A percentile compares a stretch with the other conserved stretches of the same genome.
phyloP scores from a whole-genome alignment of 2,329 filamentous ascomycete genomes.

The Colletotrichum orbiculare region DNA sequence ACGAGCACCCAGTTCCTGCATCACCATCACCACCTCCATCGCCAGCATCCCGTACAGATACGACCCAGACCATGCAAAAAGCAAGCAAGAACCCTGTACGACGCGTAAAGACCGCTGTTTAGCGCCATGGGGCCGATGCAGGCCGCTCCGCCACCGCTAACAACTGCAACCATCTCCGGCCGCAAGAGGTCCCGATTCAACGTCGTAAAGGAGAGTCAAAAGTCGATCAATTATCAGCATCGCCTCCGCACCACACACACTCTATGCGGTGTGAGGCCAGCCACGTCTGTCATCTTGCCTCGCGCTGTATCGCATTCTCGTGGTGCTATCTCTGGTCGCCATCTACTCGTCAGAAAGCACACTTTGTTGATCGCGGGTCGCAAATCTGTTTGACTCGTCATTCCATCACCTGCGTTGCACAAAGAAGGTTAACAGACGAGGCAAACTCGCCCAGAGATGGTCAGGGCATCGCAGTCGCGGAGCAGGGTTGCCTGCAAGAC shows the following conservation, averaged over 20 bases:
- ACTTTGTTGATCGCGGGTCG: too few species aligned
- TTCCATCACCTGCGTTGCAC: too few species aligned
- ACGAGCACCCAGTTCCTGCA: slow-evolving; percentile 4
- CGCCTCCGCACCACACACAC: background rate
- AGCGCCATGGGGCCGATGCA: slow-evolving; percentile 2
- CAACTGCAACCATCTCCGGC: background rate
- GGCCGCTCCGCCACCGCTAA: slow-evolving; percentile 5
- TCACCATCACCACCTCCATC: background rate
- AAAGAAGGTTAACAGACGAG: background rate
- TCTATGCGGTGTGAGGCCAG: background rate
- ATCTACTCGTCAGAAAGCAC: too few species aligned
- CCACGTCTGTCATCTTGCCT: too few species aligned
- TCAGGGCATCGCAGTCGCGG: slow-evolving; percentile 23
- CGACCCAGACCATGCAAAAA: background rate
- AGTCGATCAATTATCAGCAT: too few species aligned
- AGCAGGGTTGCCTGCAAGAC: slow-evolving; percentile 36
- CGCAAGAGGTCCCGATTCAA: too few species aligned
- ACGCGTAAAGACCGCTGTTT: slow-evolving; percentile 1
- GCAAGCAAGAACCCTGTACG: background rate
- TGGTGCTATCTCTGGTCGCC: too few species aligned
- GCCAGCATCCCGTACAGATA: background rate
- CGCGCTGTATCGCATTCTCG: too few species aligned
- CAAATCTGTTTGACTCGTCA: too few species aligned
- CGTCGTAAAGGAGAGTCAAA: too few species aligned
- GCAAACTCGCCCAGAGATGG: background rate